Evolutionary conservation across 2,329 filamentous ascomycete species (phyloP), one percentile per base, ranked within the genome.

Genomic region (Gaeumannomyces tritici): DNA sequence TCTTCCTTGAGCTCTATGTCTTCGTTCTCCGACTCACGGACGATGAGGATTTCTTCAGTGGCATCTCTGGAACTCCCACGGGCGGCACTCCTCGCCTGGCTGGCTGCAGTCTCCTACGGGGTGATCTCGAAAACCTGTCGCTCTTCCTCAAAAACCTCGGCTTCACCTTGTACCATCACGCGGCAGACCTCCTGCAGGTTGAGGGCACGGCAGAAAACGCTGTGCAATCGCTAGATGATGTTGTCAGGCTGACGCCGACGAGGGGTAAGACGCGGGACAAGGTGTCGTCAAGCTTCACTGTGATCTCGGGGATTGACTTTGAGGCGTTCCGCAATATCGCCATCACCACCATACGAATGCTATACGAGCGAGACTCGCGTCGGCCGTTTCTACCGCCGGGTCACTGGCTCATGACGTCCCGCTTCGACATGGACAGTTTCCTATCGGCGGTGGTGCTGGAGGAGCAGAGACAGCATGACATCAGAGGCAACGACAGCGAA

Each of bases 21-120:
- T 98, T 98, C 71, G 86, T 97, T 2, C 79, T 98, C 15, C 89
- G 95, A 68, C 85, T 98, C 42, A 96, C 93, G 72, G 95, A 99
- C 68, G 95, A 99, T 66, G 93, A 98, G 67, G 95, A 99, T 69
- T 99, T 99, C 71, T 89, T 96, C 65, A 59, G n/a, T 51, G 29
- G 29, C 18, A 15, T 63, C 0, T 13, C 57, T 9, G 74, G 72
- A 59, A 76, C 72, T 31, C 54, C 47, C 15, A 47, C 24, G 11
- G 55, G 54, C 18, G 35, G 76, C 4, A 51, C 29, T 62, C 82
- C 79, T 61, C 80, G 78, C 61, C 80, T 82, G 66, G 81, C 79
- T 73, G 79, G 76, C 65, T 89, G 90, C 72, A 87, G 90, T 57
- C 79, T 98, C 7, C 83, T 85, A 1, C 75, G 93, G 12, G 72